phyloP scores from a whole-genome alignment of 495 filamentous ascomycete species.

The Neurospora sp. region DNA sequence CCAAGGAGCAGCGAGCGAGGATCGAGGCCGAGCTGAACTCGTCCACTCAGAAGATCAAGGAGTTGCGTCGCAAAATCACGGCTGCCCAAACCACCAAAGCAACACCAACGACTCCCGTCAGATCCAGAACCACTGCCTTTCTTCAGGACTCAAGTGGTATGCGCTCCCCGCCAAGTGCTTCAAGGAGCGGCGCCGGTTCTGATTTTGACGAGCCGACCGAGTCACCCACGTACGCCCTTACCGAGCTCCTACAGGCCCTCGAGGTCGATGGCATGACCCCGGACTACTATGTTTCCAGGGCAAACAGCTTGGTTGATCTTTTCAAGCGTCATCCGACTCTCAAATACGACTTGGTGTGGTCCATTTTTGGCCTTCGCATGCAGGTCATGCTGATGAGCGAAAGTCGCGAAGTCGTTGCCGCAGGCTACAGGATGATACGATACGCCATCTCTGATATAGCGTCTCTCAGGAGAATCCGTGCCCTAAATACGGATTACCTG shows the following conservation, averaged over 20 bases:
- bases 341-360: slow-evolving; percentile 94
- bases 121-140: slow-evolving; percentile 44
- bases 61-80: slow-evolving; percentile 69
- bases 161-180: slow-evolving; percentile 54
- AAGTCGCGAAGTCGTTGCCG: slow-evolving; percentile 89
- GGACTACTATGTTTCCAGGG: slow-evolving; percentile 88
- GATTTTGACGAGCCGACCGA: slow-evolving; percentile 65
- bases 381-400: slow-evolving; percentile 93
- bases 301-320: slow-evolving; percentile 82
- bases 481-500: slow-evolving; percentile 80
- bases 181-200: slow-evolving; percentile 39
- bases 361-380: slow-evolving; percentile 82
- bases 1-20: slow-evolving; percentile 75
- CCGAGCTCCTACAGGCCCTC: slow-evolving; percentile 77
- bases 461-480: slow-evolving; percentile 79
- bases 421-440: slow-evolving; percentile 84
- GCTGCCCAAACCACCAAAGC: slow-evolving; percentile 51
- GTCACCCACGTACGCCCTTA: slow-evolving; percentile 81
- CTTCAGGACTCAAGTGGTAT: slow-evolving; percentile 56
- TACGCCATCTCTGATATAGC: slow-evolving; percentile 88
- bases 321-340: slow-evolving; percentile 88
- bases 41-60: slow-evolving; percentile 81
- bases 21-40: slow-evolving; percentile 87
- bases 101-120: slow-evolving; percentile 61
- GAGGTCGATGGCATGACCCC: slow-evolving; percentile 79